Conservation (phyloP, 2,329 filamentous ascomycete genomes). For the Escovopsis sp. region DNA sequence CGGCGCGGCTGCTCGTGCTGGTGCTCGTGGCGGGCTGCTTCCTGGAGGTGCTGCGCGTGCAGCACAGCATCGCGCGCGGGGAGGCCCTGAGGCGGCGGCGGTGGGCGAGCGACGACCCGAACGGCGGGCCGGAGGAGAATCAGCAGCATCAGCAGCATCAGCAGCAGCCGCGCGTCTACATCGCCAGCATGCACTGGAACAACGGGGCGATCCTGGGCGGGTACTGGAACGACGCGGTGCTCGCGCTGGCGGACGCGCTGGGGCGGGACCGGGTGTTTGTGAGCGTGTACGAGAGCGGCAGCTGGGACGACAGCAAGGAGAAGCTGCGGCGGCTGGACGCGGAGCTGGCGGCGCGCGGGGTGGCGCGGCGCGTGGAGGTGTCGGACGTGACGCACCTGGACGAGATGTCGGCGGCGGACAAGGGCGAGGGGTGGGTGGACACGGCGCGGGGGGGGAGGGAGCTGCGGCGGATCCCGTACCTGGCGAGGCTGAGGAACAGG, state of each 20-base stretch:
- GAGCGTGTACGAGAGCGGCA: constrained; percentile 53
- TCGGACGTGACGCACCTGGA: constrained; percentile 45
- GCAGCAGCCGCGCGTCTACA: constrained; percentile 38
- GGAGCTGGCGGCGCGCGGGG: constrained; percentile 34
- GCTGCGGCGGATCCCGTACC: constrained; percentile 52
- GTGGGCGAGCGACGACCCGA: constrained; percentile 10
- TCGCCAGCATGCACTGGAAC: constrained; percentile 57
- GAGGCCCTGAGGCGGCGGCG: constrained; percentile 10
- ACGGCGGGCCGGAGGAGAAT: too few species aligned
- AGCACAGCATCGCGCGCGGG: constrained; percentile 17
- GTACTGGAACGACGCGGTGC: constrained; percentile 48
- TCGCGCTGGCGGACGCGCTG: constrained; percentile 39
- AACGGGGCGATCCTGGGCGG: constrained; percentile 42
- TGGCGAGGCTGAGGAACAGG: constrained; percentile 48
- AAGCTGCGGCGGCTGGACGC: constrained; percentile 42
- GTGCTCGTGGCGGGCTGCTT: constrained; percentile 22
- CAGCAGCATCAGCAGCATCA: too few species aligned
- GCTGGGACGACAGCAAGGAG: constrained; percentile 52
- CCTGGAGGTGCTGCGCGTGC: constrained; percentile 25
- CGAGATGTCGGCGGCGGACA: constrained; percentile 30
- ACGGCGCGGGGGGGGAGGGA: constrained; percentile 39
- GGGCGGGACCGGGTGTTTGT: constrained; percentile 53
- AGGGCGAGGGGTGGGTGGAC: constrained; percentile 45
- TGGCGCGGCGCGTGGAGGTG: constrained; percentile 39
- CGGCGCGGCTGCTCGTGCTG: constrained; percentile 19